phyloP scores from a whole-genome alignment of 2,329 filamentous ascomycete species.

The Myrmaecium sp. region DNA sequence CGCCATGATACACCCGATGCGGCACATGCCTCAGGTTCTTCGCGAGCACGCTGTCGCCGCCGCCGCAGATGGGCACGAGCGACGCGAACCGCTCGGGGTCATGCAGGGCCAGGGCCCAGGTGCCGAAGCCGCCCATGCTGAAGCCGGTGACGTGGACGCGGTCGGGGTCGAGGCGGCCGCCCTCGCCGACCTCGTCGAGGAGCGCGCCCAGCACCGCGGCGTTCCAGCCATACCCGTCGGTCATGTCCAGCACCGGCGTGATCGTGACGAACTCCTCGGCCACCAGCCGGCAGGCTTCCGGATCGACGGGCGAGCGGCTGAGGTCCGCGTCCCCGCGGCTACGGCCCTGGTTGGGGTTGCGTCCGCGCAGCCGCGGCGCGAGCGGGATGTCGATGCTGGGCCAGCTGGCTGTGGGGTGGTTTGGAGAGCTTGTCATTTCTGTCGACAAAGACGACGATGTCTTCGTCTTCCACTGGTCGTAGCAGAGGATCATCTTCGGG shows the following conservation, averaged over 20 bases:
- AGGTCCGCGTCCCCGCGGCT: conserved; percentile 1
- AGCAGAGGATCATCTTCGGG: conserved; percentile 6
- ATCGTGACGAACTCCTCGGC: conserved; percentile 6
- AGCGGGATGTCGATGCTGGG: conserved; percentile 4
- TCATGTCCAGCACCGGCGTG: conserved; percentile 2
- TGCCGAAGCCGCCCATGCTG: conserved; percentile 7
- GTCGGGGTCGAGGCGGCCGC: conserved; percentile 4
- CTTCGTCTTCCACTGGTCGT: conserved; percentile 4
- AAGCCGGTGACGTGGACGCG: conserved; percentile 7
- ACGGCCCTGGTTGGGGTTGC: conserved; percentile 1
- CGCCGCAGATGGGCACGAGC: conserved; percentile 6
- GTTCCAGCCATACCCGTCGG: conserved; percentile 7
- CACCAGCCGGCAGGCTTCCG: conserved; percentile 3
- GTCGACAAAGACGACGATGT: no score
- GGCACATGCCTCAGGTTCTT: conserved; percentile 4
- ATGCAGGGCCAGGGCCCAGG: conserved; percentile 5
- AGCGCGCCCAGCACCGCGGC: conserved; percentile 3
- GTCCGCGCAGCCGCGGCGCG: conserved; percentile 3
- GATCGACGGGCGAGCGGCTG: conserved; percentile 1
- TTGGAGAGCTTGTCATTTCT: no score
- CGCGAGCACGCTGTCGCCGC: conserved; percentile 4
- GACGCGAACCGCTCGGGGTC: conserved; percentile 6
- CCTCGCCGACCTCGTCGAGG: conserved; percentile 5
- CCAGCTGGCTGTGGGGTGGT: no score
- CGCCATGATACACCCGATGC: conserved; percentile 5